phyloP scores from a whole-genome alignment of 805 yeast genomes.

The Myxozyma nipponensis region DNA sequence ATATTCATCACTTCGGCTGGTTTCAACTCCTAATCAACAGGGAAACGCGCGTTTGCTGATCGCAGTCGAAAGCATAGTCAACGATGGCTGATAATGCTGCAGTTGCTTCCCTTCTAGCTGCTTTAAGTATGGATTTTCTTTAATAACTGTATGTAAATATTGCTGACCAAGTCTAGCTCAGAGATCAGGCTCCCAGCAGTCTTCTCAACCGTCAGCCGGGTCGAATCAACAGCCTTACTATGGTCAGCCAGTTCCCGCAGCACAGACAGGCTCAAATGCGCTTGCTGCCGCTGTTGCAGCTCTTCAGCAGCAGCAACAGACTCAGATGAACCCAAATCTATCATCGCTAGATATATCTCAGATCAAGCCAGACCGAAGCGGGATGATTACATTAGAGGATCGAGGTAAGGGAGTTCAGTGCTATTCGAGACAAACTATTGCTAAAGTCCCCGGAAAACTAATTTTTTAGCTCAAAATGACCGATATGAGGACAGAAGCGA shows the following conservation, averaged over 20 bases:
- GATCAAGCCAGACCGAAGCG: conserved; percentile 1
- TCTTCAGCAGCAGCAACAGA: neutral
- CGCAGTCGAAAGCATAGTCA: too few species aligned
- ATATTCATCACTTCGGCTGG: too few species aligned
- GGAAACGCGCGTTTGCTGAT: too few species aligned
- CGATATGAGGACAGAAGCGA: conserved; percentile 7
- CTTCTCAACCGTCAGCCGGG: conserved; percentile 5
- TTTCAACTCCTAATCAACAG: too few species aligned
- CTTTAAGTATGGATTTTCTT: conserved; percentile 18
- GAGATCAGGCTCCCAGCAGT: neutral
- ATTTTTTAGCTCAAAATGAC: neutral
- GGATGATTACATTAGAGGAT: too few species aligned
- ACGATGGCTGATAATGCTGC: conserved; percentile 27
- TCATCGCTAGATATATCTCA: neutral
- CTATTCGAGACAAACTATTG: too few species aligned
- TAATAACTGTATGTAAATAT: too few species aligned
- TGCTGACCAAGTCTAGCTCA: conserved; percentile 1
- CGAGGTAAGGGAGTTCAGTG: too few species aligned
- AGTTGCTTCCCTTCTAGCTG: conserved; percentile 27
- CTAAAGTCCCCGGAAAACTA: neutral
- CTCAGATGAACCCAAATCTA: neutral
- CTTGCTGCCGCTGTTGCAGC: conserved; percentile 26
- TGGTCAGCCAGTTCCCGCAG: conserved; percentile 5
- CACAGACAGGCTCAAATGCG: conserved; percentile 9
- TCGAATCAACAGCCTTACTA: conserved; percentile 7